phyloP scores from a whole-genome alignment of 257 asterid genomes.

The Prunella vulgaris region DNA sequence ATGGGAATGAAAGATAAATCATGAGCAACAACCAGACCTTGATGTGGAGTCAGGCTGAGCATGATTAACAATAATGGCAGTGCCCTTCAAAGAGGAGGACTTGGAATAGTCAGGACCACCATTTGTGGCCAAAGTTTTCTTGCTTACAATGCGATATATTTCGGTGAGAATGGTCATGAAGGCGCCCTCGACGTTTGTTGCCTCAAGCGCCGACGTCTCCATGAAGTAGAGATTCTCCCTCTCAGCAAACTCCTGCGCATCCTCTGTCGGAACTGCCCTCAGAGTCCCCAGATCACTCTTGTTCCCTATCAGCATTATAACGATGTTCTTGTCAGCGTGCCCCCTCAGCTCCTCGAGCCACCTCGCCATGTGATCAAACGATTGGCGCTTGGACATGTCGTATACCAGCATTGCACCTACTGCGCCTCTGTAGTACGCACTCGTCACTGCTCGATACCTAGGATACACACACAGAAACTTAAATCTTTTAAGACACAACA shows the following conservation, averaged over 20 bases:
- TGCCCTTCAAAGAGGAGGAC: conserved; percentile 54
- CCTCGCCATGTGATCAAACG: conserved; percentile 85
- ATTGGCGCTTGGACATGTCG: conserved; percentile 79
- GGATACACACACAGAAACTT: too few relatives aligned
- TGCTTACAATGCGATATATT: conserved; percentile 62
- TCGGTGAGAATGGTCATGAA: conserved; percentile 53
- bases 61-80: conserved; percentile 49
- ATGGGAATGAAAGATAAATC: background rate
- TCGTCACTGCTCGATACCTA: conserved; percentile 89
- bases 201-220: conserved; percentile 88
- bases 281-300: conserved; percentile 70
- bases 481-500: too few relatives aligned
- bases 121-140: conserved; percentile 47
- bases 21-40: conserved; percentile 58
- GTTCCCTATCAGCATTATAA: conserved; percentile 78
- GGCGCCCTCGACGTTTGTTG: conserved; percentile 73
- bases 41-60: conserved; percentile 41
- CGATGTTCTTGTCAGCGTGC: conserved; percentile 86
- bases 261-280: conserved; percentile 77
- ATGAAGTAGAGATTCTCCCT: conserved; percentile 76
- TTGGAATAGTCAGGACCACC: conserved; percentile 33
- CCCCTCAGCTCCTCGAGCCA: conserved; percentile 89
- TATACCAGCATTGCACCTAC: conserved; percentile 89
- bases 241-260: conserved; percentile 86
- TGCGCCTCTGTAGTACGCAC: conserved; percentile 92